Evolutionary conservation across 2,329 filamentous ascomycete genomes (phyloP).

Genomic region (Dothideomycetidae sp.): DNA sequence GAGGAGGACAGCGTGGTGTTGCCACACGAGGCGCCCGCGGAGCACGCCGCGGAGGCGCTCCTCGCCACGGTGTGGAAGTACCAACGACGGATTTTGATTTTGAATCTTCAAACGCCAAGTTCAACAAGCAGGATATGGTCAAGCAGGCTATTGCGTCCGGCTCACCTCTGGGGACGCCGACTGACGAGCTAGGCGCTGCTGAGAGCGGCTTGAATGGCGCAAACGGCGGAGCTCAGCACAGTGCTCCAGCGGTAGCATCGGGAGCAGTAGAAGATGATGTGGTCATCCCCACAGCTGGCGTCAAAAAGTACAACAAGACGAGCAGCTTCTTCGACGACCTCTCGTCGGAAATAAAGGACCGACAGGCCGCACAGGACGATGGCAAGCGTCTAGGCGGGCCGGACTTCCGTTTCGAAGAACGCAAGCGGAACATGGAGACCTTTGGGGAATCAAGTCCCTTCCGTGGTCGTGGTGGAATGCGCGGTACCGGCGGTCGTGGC

Average conservation of each 20-base stretch:
- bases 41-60: slow-evolving; percentile 29
- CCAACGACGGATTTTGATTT: slow-evolving; percentile 90
- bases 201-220: slow-evolving; percentile 25
- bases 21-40: slow-evolving; percentile 27
- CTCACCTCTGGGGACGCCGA: slow-evolving; percentile 43
- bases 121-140: slow-evolving; percentile 73
- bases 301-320: slow-evolving; percentile 66
- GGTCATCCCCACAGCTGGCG: slow-evolving; percentile 29
- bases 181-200: slow-evolving; percentile 31
- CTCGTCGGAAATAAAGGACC: slow-evolving; percentile 81
- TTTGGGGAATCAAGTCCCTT: slow-evolving; percentile 96
- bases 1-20: slow-evolving; percentile 23
- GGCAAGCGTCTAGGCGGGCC: slow-evolving; percentile 51
- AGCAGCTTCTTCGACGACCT: slow-evolving; percentile 97
- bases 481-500: slow-evolving; percentile 46
- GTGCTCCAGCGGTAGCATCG: slow-evolving; percentile 13
- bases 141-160: slow-evolving; percentile 75
- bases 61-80: slow-evolving; percentile 50
- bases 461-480: slow-evolving; percentile 54
- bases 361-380: slow-evolving; percentile 52
- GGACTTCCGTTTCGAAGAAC: slow-evolving; percentile 84
- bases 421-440: slow-evolving; percentile 91
- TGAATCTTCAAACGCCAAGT: slow-evolving; percentile 69
- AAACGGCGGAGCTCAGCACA: slow-evolving; percentile 12
- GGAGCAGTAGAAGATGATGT: slow-evolving; percentile 26